Evolutionary conservation across 805 yeast genomes (phyloP), one percentile per base, ranked within the genome.

Genomic region (Candida hungchunana): DNA sequence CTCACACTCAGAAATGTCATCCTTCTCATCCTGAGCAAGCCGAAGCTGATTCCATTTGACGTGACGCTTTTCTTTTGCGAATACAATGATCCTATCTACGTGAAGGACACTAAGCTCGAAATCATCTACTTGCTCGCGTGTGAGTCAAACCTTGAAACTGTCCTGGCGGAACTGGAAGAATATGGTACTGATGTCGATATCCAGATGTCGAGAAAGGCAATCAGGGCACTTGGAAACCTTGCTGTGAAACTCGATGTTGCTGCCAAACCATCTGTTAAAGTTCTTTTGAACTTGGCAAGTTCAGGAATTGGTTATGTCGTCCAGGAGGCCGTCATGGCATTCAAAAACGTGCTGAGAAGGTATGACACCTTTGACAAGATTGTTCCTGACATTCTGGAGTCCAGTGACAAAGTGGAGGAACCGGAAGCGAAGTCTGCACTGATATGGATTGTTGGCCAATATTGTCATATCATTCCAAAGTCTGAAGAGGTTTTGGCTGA

Each of bases 61-160:
- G 86, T 85, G n/a, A 74, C 77, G 35, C 74, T 77, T 62, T 86
- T 89, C 54, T 88, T 86, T 59, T 81, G 93, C 60, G 78, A 77
- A 40, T 84, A 75, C 50, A 82, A 83, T 55, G 96, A 89, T 56
- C 93, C 95, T 1, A 76, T 84, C 16, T 90, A 85, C 56, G 78
- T 90, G 53, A 86, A 88, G 56, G 90, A 87, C 50, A 84, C 96
- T 5, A 90, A 90, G 53, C 64, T 90, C 29, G 97, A 90, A 55
- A 82, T 93, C 40, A 77, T 90, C 16, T 85, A 83, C 48, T 64
- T 86, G 24, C 63, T 90, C 31, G 94, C 97, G 1, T 72, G 77
- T 50, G 78, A 75, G 35, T 45, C 57, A 8, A 84, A 83, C 48
- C 66, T 82, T 30, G 66, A 64, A 5, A 60, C 68, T 25, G 86